Base-by-base conservation (phyloP, 2,329 filamentous ascomycete species). In the Fusarium fracticaudum region DNA sequence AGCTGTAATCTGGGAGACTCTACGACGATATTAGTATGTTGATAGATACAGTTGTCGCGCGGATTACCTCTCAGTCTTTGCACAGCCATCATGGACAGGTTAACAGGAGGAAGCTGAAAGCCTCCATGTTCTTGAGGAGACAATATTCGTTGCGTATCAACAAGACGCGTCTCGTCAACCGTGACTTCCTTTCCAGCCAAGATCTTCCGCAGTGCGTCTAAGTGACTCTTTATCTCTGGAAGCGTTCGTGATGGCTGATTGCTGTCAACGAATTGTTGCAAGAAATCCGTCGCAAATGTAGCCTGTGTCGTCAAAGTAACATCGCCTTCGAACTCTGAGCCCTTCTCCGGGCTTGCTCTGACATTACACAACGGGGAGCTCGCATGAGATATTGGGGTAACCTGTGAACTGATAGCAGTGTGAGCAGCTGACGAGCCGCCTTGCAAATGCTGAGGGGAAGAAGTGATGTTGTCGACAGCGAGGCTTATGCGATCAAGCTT, bases 41-140 rank as follows among this genome's bases (percentile, higher is more conserved):
- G 0, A 8, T 5, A 7, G 1, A 5, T 2, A 6, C 1, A 11
- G 9, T 1, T 12, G 1, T 4, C 0, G 3, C 2, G 0, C 29
- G 0, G 9, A 53, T 31, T 14, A 45, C 64, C 64, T 67, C 64
- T 43, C 1, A 67, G 20, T 6, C 11, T 67, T 4, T 67, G 64
- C 9, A 67, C 37, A 9, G 64, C 64, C 62, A 67, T 51, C 64
- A 67, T 67, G 17, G 64, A 20, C 3, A 67, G 11, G 5, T 67
- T 55, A 1, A 67, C 37, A 0, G 64, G 64, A 3, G 62, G 64
- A 2, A 67, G n/a, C 13, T 67, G 62, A 31, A 60, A 51, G 0
- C 51, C 51, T 17, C 44, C 51, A 4, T 60, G 51, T 8, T 26
- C 29, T 0, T 5, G 14, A 13, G 63, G 51, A 8, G 63, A 22